Evolutionary conservation across 148 eudicot species (phyloP), one percentile per base, ranked within the genome.

Genomic region (Spergularia marina): DNA sequence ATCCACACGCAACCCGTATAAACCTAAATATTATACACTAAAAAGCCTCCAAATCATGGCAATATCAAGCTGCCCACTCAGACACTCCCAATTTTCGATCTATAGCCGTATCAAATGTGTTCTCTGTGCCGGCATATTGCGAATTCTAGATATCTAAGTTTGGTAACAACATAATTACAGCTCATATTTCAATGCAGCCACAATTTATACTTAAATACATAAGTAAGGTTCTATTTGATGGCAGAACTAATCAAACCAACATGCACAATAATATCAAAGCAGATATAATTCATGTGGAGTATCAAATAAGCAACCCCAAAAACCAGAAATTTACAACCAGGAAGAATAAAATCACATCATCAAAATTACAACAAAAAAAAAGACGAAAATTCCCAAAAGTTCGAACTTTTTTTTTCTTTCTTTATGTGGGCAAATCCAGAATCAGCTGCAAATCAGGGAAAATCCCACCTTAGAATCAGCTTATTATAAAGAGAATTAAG

Each of bases 191-290:
- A 49, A 47, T 68, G 52, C 34, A 18, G 15, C 18, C 36, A 39
- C 20, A 0, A 5, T 17, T 30, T 25, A 13, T 12, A 44, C 44
- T 44, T 74, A 51, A 12, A 8, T 23, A 13, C 13, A 30, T 56
- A 55, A 59, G 34, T 9, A 41, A 49, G 23, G 3, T 6, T 15
- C 39, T 49, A 14, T 23, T 61, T 21, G 39, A 76, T 55, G 34
- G 58, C 54, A 68, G 15, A 76, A 57, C 61, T 12, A 21, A 59
- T 60, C 52, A 71, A 30, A 75, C 25, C 39, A 56, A 41, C 53
- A 12, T 18, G 13, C 5, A 54, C 36, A 65, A 65, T 1, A 39
- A 57, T 15, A 20, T 18, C 40, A 61, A n/a, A 49, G 59, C 63
- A 13, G 41, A 44, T 14, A 15, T 10, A 6, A 47, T 16, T 16